Evolutionary conservation across 177 flowering plant genomes (phyloP), one percentile per base, ranked within the genome.

Genomic region (Telopea speciosissima): DNA sequence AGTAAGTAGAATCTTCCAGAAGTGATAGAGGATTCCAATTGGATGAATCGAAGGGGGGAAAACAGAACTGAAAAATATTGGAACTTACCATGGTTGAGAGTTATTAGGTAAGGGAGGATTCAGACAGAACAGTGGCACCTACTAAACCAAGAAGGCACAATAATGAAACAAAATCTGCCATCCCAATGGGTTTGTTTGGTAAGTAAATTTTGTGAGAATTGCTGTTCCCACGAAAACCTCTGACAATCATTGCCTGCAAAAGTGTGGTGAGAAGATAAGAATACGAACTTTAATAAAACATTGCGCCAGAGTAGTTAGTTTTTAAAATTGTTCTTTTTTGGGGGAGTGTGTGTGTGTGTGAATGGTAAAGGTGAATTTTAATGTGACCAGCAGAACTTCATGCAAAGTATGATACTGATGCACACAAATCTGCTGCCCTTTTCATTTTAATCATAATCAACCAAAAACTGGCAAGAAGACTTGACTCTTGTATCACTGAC

Each of bases 211-310:
- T 85, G 77, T 94, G 95, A 62, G 72, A 62, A 44, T 73, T 80
- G 81, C 90, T 75, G 77, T 94, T 87, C 24, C 99, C 99, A 79
- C 89, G 83, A 70, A 92, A 94, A 31, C 97, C 99, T 81, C 97
- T 81, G 44, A 87, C 90, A 70, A 90, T 90, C 99, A 94, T 94
- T 28, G 97, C 99, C 99, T 94, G 84, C 31, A 79, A 68, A 76
- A 69, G 14, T 49, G 40, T 36, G 40, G 40, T 49, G 4, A 49
- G 54, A 49, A 12, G 54, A 49, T 49, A 12, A 49, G 54, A 49
- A 49, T 49, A 16, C 40, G 17, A 49, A 17, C 17, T 49, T 49
- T 13, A 16, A 49, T 49, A 10, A 44, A 44, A 13, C 54, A 49
- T 49, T 49, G 19, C 0, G 4, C 54, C 19, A 49, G 54, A 5